Conservation (phyloP, 1,139 yeast genomes). For the Debaryomyces subglobosus region DNA sequence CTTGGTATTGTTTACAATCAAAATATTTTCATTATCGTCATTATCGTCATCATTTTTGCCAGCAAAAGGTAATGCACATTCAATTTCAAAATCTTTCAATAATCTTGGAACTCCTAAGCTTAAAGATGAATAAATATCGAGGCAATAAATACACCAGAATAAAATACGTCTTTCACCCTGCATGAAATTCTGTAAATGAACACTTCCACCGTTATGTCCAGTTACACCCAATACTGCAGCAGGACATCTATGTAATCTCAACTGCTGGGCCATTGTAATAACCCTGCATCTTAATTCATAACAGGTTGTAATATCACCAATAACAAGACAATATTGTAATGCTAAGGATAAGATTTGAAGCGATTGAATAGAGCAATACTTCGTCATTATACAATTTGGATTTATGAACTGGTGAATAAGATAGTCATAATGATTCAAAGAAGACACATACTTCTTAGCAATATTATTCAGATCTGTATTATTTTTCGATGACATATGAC, state of each 20-base stretch:
- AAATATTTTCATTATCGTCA: constrained; percentile 52
- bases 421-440: constrained; percentile 50
- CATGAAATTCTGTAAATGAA: constrained; percentile 54
- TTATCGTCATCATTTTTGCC: constrained; percentile 53
- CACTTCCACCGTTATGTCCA: constrained; percentile 54
- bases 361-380: constrained; percentile 66
- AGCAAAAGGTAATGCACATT: constrained; percentile 80
- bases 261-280: constrained; percentile 82
- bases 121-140: constrained; percentile 76
- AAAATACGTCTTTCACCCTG: constrained; percentile 81
- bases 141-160: constrained; percentile 81
- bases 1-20: constrained; percentile 59
- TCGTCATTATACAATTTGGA: constrained; percentile 53
- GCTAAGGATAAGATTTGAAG: constrained; percentile 72
- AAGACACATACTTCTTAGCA: constrained; percentile 24
- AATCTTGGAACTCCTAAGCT: constrained; percentile 82
- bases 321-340: constrained; percentile 68
- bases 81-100: constrained; percentile 77
- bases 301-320: constrained; percentile 73
- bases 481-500: constrained; percentile 18
- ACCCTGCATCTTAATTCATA: constrained; percentile 78
- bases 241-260: constrained; percentile 85
- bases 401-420: constrained; percentile 57
- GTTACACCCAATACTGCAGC: constrained; percentile 67
- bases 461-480: constrained; percentile 15